Evolutionary conservation across 495 filamentous ascomycete species (phyloP), one percentile per base, ranked within the genome.

Genomic region (Hypoxylon lienhwacheense): DNA sequence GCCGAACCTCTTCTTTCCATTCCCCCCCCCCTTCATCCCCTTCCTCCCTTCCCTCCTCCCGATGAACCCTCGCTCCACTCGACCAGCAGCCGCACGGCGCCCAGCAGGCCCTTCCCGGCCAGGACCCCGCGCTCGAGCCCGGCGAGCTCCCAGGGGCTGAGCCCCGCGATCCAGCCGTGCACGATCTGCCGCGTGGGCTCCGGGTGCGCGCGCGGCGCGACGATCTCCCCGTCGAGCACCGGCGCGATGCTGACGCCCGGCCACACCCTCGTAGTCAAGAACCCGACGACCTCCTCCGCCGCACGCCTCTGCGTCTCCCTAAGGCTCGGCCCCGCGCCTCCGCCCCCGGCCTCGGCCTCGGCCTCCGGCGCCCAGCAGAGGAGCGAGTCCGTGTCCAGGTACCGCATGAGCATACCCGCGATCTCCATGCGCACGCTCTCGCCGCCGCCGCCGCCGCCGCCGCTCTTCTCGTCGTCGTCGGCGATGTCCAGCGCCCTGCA

Each of bases 361-460:
- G 64, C 64, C 19, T 74, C 69, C 58, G 86, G 86, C 15, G 88
- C 89, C 85, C 88, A 92, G 76, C 93, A 98, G 7, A 98, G 81
- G n/a, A 97, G 72, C 0, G 89, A 91, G 69, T 98, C 93, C 0
- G 93, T 98, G 47, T 91, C 83, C 5, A 98, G 75, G 67, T 97
- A 97, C 6, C 87, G 81, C 77, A 97, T 80, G 25, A 90, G 70
- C 39, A 82, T 87, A 7, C 65, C 72, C 14, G 85, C 69, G 10
- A 96, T 85, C 24, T 78, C 74, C 0, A 77, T 60, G 31, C 91
- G 76, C 24, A 79, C 59, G 4, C 45, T 49, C 15, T 40, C 34
- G 14, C 59, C 24, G 7, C 21, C 42, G 1, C 72, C 74, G n/a
- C 74, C 19, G 7, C n/a, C 37, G 2, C 25, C 1, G 25, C 31